A percentile compares a stretch with the other conserved stretches of the same genome.
Evolutionary conservation across 306 rosid species (phyloP).

Genomic region (Quercus berberidifolia): DNA sequence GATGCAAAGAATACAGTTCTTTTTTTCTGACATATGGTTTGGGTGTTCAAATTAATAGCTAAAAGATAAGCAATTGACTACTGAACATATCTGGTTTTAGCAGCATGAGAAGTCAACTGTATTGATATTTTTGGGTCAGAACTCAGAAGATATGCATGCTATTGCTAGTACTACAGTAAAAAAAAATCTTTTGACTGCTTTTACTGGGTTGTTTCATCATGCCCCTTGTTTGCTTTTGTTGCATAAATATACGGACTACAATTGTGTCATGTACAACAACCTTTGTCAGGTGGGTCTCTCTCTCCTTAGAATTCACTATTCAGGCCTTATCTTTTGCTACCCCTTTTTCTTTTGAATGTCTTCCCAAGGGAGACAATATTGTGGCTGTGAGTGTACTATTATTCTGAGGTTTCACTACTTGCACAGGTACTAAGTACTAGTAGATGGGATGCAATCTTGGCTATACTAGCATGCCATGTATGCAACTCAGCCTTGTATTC

Average conservation of each 20-base stretch:
- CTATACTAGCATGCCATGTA: background rate
- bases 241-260: constrained; percentile 4
- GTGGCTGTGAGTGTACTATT: constrained; percentile 24
- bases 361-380: constrained; percentile 9
- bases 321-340: constrained; percentile 5
- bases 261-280: constrained; percentile 19
- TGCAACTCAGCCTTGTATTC: background rate
- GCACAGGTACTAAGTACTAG: background rate
- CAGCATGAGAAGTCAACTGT: constrained; percentile 27
- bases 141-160: constrained; percentile 12
- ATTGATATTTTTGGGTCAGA: constrained; percentile 19
- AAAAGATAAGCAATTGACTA: background rate
- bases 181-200: constrained; percentile 46
- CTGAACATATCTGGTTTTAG: background rate
- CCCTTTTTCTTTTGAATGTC: constrained; percentile 14
- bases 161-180: constrained; percentile 8
- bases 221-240: constrained; percentile 26
- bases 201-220: constrained; percentile 2
- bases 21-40: background rate
- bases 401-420: background rate
- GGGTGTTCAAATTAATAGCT: background rate
- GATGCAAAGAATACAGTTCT: background rate
- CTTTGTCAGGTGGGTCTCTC: constrained; percentile 13
- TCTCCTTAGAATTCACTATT: constrained; percentile 5
- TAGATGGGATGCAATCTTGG: constrained; percentile 6